phyloP scores from a whole-genome alignment of 2,329 filamentous ascomycete genomes.

The Xylaria polymorpha region DNA sequence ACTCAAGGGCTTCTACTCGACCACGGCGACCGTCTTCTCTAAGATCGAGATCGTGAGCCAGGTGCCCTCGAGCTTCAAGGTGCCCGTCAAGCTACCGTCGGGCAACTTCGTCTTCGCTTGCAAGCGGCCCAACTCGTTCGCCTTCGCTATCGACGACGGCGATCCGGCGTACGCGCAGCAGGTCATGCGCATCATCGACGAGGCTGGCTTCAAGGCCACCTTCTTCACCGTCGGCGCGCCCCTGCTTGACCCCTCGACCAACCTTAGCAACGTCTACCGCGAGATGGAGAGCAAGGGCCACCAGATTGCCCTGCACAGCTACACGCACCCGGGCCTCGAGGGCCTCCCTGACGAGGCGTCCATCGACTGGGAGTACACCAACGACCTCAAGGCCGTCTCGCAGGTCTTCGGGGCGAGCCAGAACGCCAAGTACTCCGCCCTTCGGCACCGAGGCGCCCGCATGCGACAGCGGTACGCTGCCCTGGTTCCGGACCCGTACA shows the following conservation, averaged over 20 bases:
- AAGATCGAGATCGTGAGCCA: slow-evolving; percentile 70
- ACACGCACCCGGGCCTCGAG: slow-evolving; percentile 76
- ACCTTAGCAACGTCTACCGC: slow-evolving; percentile 71
- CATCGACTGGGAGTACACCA: slow-evolving; percentile 72
- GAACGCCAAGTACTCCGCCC: slow-evolving; percentile 68
- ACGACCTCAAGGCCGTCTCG: slow-evolving; percentile 64
- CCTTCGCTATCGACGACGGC: slow-evolving; percentile 79
- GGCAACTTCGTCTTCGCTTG: slow-evolving; percentile 72
- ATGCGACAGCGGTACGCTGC: slow-evolving; percentile 71
- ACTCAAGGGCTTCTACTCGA: slow-evolving; percentile 72
- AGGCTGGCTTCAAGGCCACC: slow-evolving; percentile 72
- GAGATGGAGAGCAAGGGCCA: slow-evolving; percentile 72
- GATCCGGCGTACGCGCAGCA: slow-evolving; percentile 68
- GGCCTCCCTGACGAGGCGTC: slow-evolving; percentile 62
- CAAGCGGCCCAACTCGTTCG: slow-evolving; percentile 75
- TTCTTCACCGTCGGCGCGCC: slow-evolving; percentile 77
- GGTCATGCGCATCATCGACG: slow-evolving; percentile 70
- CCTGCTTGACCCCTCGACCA: slow-evolving; percentile 67
- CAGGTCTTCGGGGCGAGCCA: slow-evolving; percentile 52
- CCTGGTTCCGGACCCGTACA: slow-evolving; percentile 64
- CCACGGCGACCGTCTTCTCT: slow-evolving; percentile 61
- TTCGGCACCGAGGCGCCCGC: slow-evolving; percentile 74
- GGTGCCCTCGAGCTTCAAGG: slow-evolving; percentile 61
- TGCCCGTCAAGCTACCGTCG: slow-evolving; percentile 70
- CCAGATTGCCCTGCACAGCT: slow-evolving; percentile 76